Base-by-base conservation (phyloP, 1,284 basidiomycete species). In the Somion occarium region DNA sequence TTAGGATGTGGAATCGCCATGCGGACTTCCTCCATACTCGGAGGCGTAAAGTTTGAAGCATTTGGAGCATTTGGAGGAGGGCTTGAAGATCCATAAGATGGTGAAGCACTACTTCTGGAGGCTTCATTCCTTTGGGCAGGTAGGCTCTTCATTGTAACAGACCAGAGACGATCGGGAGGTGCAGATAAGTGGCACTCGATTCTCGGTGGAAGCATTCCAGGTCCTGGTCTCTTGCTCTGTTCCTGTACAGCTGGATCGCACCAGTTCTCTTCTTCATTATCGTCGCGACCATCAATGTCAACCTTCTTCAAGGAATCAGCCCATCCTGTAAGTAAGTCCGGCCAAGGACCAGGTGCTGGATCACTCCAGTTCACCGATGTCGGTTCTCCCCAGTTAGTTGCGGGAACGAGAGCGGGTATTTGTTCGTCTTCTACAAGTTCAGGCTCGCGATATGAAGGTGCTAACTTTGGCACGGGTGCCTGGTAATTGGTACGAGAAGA, bases 1-100 rank as follows among this genome's bases (percentile, higher is more conserved):
- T 87, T 79, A 1, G 88, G 83, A 62, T 91, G 88, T 9, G 88
- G 89, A 34, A 88, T 74, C 19, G 88, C 77, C 13, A 75, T 79
- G 4, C 75, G 77, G 2, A 86, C 70, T 58, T 90, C 86, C 26
- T 82, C 78, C 43, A 73, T 66, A 5, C 74, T 70, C 0, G 82
- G 80, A 9, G 70, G 69, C n/a, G 2, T 65, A 59, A 3, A 64
- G 48, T 38, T 46, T 42, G 13, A 38, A 39, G 45, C 65, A 49
- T 38, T 66, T 56, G 56, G 67, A 51, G 52, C 18, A 25, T 58
- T 41, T 53, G 66, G 61, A 49, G 56, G 47, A 55, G 61, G n/a
- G 61, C 53, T 46, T 61, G 56, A n/a, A 61, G 53, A 41, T 62
- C 59, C 38, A 48, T 56, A 26, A 59, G 61, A 44, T 56, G 52